Conservation (phyloP, 2,329 filamentous ascomycete genomes). For the Monosporascus cannonballus region DNA sequence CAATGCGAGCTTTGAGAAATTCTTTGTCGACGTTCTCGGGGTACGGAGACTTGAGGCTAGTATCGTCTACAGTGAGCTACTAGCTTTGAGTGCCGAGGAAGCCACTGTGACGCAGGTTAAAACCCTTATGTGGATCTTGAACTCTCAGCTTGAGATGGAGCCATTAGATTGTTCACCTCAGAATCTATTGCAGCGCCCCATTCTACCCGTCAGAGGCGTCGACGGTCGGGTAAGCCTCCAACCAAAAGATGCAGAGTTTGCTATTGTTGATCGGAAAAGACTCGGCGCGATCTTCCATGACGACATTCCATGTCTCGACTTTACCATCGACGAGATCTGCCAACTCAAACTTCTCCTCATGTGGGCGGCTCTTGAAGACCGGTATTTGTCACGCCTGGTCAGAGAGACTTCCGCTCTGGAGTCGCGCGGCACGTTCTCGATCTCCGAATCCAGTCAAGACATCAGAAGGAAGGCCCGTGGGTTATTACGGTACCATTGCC, state of each 20-base stretch:
- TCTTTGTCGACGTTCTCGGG: slow-evolving; percentile 3
- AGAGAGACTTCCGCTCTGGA: slow-evolving; percentile 26
- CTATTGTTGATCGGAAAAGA: slow-evolving; percentile 27
- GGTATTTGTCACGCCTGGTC: slow-evolving; percentile 27
- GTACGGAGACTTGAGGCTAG: slow-evolving; percentile 3
- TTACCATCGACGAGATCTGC: slow-evolving; percentile 26
- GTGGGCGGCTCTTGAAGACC: slow-evolving; percentile 26
- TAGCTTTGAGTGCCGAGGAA: not conserved
- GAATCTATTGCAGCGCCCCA: slow-evolving; percentile 1
- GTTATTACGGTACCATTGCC: slow-evolving; percentile 24
- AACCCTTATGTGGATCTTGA: slow-evolving; percentile 25
- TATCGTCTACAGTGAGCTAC: slow-evolving; percentile 7
- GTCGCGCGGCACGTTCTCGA: slow-evolving; percentile 1
- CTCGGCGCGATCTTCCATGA: slow-evolving; percentile 20
- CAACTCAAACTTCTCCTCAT: slow-evolving; percentile 24
- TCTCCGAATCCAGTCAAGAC: slow-evolving; percentile 18
- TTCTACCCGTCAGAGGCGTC: slow-evolving; percentile 20
- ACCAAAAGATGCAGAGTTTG: slow-evolving; percentile 19
- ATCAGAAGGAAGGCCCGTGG: slow-evolving; percentile 25
- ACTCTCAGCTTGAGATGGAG: slow-evolving; percentile 20
- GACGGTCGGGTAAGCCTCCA: slow-evolving; percentile 8
- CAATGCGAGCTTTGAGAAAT: not conserved
- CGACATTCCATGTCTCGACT: slow-evolving; percentile 29
- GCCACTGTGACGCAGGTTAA: slow-evolving; percentile 19
- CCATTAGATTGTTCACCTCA: not conserved